Evolutionary conservation across 306 rosid genomes (phyloP).

Genomic region (Myrica gale): DNA sequence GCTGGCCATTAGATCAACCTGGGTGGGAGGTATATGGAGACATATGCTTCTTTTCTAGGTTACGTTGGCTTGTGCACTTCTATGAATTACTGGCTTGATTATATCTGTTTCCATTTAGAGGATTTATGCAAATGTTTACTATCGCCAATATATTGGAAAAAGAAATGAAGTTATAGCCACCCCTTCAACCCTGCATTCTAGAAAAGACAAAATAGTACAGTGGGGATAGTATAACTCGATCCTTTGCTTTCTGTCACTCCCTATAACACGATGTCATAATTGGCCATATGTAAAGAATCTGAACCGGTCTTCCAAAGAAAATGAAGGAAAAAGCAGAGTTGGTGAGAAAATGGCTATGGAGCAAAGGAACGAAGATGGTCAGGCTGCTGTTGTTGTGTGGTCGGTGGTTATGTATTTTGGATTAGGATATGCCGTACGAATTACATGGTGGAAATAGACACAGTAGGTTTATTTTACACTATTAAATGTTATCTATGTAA

Average conservation of each 20-base stretch:
- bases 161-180: not conserved
- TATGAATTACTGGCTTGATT: not conserved
- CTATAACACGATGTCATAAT: not conserved
- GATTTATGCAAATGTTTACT: not conserved
- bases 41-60: not conserved
- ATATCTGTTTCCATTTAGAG: not conserved
- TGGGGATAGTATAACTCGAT: too few relatives aligned
- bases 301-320: slow-evolving; percentile 3
- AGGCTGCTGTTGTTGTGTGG: slow-evolving; percentile 39
- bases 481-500: too few relatives aligned
- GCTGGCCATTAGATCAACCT: not conserved
- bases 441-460: too few relatives aligned
- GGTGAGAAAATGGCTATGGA: slow-evolving; percentile 19
- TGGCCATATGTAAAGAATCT: not conserved
- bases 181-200: not conserved
- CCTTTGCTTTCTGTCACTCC: too few relatives aligned
- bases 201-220: not conserved
- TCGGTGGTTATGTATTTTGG: slow-evolving; percentile 38
- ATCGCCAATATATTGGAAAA: not conserved
- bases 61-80: not conserved
- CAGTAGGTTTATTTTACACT: too few relatives aligned
- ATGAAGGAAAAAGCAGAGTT: slow-evolving; percentile 7
- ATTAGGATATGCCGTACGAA: too few relatives aligned
- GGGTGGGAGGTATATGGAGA: not conserved
- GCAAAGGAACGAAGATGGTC: slow-evolving; percentile 14